These are phyloP conservation scores for Tricholoma saponaceum DNA, from an alignment of 768 basidiomycete genomes.

Conservation along the genomic window DNA sequence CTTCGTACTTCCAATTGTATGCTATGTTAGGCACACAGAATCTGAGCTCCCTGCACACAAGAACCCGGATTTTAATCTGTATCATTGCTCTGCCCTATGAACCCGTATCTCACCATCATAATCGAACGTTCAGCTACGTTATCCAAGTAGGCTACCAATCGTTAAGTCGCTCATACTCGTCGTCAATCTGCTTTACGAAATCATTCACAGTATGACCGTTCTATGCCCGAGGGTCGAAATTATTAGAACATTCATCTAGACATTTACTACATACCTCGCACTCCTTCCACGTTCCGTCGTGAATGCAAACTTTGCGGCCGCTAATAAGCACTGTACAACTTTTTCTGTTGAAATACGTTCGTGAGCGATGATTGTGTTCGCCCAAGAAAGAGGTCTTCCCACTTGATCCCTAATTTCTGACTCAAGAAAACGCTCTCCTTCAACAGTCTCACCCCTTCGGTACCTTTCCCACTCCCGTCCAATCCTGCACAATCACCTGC, in stretches of 20 bases:
- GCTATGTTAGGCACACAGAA: neutral
- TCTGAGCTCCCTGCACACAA: neutral
- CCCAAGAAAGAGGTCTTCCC: slow-evolving; percentile 9
- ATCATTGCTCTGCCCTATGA: neutral
- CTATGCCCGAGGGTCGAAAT: slow-evolving; percentile 30
- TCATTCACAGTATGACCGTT: slow-evolving; percentile 71
- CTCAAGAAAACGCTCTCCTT: slow-evolving; percentile 50
- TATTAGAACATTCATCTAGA: neutral
- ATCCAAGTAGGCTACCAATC: neutral
- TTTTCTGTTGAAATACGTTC: slow-evolving; percentile 41
- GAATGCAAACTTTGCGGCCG: slow-evolving; percentile 62
- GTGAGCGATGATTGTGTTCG: neutral
- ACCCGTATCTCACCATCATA: neutral
- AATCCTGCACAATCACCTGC: slow-evolving; percentile 56
- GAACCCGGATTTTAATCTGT: neutral
- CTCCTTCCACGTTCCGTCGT: slow-evolving; percentile 73
- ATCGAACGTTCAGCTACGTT: neutral
- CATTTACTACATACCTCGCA: slow-evolving; percentile 53
- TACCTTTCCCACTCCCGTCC: slow-evolving; percentile 57
- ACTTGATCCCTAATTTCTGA: slow-evolving; percentile 53
- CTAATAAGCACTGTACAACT: slow-evolving; percentile 88
- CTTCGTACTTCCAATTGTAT: neutral
- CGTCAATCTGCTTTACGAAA: slow-evolving; percentile 74
- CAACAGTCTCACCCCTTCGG: slow-evolving; percentile 64
- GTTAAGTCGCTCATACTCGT: slow-evolving; percentile 69